Percentiles rank a stretch among this genome's conserved stretches.
These are phyloP conservation scores for Neurospora sp. DNA, from an alignment of 495 filamentous ascomycete species.

Conservation along the genomic window DNA sequence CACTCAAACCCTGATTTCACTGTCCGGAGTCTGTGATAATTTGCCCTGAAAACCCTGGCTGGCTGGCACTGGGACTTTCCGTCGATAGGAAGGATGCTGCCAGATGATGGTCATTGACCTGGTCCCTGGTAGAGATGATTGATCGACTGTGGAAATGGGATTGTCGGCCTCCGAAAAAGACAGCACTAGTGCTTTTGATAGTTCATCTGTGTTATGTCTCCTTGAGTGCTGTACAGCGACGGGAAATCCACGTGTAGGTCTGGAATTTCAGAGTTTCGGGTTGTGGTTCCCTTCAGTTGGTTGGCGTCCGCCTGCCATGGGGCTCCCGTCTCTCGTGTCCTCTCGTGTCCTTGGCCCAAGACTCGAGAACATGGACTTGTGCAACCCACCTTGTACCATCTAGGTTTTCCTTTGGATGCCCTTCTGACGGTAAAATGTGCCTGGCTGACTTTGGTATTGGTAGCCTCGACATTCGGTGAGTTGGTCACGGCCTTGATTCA, in stretches of 20 bases:
- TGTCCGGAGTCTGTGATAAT: neutral
- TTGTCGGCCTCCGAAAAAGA: neutral
- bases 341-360: neutral
- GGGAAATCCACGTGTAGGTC: neutral
- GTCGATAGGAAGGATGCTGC: neutral
- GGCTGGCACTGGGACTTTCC: neutral
- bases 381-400: neutral
- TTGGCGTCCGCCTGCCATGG: neutral
- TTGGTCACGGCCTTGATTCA: neutral
- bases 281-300: neutral
- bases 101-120: neutral
- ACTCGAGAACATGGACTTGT: neutral
- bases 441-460: neutral
- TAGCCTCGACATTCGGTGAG: neutral
- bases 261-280: neutral
- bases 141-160: neutral
- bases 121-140: neutral
- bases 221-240: neutral
- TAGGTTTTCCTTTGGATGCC: neutral
- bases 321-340: neutral
- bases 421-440: neutral
- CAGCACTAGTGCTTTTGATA: neutral
- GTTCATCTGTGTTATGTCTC: neutral
- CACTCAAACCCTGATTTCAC: neutral
- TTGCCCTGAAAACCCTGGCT: neutral